A percentile compares a stretch with the other conserved stretches of the same genome.
phyloP scores from a whole-genome alignment of 805 yeast species.

The Saccharomycopsis guyanensis region DNA sequence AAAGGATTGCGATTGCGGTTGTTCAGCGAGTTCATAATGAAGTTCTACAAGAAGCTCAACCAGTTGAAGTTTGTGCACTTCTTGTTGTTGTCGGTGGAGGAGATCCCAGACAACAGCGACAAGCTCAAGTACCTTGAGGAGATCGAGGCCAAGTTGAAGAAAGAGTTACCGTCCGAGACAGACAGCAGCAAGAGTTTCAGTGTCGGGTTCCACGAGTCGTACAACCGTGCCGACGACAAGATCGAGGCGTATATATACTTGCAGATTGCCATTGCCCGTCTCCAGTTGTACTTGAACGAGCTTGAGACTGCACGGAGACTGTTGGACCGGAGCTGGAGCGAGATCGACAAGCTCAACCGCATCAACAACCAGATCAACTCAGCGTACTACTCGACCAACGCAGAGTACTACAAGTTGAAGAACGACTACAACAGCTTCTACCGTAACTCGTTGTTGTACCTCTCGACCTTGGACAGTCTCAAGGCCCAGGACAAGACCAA shows the following conservation, averaged over 20 bases:
- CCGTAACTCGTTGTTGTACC: conserved; percentile 69
- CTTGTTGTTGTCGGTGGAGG: conserved; percentile 47
- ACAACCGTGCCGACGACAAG: conserved; percentile 19
- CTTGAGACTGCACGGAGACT: conserved; percentile 56
- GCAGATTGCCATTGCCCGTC: conserved; percentile 66
- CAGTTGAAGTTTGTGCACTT: conserved; percentile 74
- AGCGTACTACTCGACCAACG: conserved; percentile 72
- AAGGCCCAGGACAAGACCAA: conserved; percentile 35
- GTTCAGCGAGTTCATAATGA: conserved; percentile 61
- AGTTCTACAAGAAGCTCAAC: conserved; percentile 65
- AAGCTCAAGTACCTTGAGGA: conserved; percentile 41
- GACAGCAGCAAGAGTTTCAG: conserved; percentile 26
- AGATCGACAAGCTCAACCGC: conserved; percentile 50
- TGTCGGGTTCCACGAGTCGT: conserved; percentile 16
- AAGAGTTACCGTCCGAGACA: conserved; percentile 27
- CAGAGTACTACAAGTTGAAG: conserved; percentile 66
- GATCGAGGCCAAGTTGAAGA: conserved; percentile 39
- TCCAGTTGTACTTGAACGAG: conserved; percentile 48
- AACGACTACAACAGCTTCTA: conserved; percentile 79
- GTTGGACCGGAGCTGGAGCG: conserved; percentile 51
- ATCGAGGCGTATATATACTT: conserved; percentile 17
- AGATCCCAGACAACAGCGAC: conserved; percentile 36
- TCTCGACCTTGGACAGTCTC: conserved; percentile 60
- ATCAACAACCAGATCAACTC: conserved; percentile 62
- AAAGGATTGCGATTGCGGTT: conserved; percentile 53